Evolutionary conservation across 495 filamentous ascomycete genomes (phyloP).

Genomic region (Jackrogersella multiformis): DNA sequence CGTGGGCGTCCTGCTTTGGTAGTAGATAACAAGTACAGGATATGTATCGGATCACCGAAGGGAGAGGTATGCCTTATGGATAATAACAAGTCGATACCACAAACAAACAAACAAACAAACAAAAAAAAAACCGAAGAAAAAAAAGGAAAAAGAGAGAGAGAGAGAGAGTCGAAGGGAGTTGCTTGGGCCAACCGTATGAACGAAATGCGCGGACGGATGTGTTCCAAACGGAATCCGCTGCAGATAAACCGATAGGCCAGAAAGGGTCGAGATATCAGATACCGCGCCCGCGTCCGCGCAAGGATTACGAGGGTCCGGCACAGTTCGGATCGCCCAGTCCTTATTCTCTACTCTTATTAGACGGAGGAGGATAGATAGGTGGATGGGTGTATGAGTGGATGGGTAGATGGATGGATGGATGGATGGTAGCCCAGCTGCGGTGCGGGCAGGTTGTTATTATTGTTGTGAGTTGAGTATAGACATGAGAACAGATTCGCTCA

Average conservation of each 20-base stretch:
- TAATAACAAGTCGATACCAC: conserved; percentile 22
- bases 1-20: neutral
- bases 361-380: neutral
- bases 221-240: conserved; percentile 38
- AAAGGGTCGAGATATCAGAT: conserved; percentile 42
- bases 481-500: neutral
- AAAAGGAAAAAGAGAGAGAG: conserved; percentile 5
- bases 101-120: no score
- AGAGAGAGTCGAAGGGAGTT: conserved; percentile 7
- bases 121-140: no score
- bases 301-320: conserved; percentile 33
- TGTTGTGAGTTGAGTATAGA: neutral
- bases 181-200: conserved; percentile 30
- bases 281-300: conserved; percentile 33
- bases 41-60: conserved; percentile 29
- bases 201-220: conserved; percentile 31
- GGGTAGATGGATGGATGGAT: no score
- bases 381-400: no score
- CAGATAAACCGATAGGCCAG: conserved; percentile 45
- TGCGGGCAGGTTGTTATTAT: neutral
- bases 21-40: conserved; percentile 38
- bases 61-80: conserved; percentile 23
- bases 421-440: neutral
- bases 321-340: conserved; percentile 30
- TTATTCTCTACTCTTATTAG: conserved; percentile 20